Conservation (phyloP, 2,329 filamentous ascomycete species). For the Escovopsis sp. region DNA sequence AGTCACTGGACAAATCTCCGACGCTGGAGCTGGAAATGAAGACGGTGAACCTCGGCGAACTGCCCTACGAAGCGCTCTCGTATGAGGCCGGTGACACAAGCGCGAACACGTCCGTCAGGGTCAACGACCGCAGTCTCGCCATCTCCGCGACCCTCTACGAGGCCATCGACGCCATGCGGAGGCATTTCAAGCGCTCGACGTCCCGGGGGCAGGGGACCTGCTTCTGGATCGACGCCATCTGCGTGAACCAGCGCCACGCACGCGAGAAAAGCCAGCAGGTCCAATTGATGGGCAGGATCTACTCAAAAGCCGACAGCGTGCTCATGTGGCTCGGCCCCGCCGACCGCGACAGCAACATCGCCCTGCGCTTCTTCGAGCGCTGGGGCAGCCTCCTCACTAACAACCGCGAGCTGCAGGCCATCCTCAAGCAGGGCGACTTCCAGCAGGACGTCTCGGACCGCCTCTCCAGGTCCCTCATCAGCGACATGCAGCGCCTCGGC, state of each 20-base stretch:
- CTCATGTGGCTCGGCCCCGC: slow-evolving; percentile 4
- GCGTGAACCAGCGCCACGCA: slow-evolving; percentile 5
- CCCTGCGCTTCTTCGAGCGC: background rate
- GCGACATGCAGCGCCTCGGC: background rate
- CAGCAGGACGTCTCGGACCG: background rate
- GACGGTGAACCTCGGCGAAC: background rate
- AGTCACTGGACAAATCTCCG: background rate
- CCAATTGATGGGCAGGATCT: slow-evolving; percentile 6
- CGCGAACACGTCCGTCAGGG: background rate
- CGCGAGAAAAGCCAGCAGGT: slow-evolving; percentile 7
- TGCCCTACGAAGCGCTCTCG: background rate
- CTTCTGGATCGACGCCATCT: slow-evolving; percentile 8
- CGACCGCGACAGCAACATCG: background rate
- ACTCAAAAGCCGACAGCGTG: slow-evolving; percentile 1
- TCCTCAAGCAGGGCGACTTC: background rate
- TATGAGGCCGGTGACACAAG: background rate
- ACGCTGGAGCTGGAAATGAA: background rate
- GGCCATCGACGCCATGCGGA: background rate
- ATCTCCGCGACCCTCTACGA: background rate
- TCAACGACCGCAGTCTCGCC: background rate
- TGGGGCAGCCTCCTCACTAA: background rate
- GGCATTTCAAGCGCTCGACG: background rate
- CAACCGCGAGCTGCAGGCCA: background rate
- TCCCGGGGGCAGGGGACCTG: background rate
- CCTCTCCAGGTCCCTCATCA: background rate